These are phyloP conservation scores for Pogostemon cablin DNA, from an alignment of 257 asterid species.

Conservation along the genomic window DNA sequence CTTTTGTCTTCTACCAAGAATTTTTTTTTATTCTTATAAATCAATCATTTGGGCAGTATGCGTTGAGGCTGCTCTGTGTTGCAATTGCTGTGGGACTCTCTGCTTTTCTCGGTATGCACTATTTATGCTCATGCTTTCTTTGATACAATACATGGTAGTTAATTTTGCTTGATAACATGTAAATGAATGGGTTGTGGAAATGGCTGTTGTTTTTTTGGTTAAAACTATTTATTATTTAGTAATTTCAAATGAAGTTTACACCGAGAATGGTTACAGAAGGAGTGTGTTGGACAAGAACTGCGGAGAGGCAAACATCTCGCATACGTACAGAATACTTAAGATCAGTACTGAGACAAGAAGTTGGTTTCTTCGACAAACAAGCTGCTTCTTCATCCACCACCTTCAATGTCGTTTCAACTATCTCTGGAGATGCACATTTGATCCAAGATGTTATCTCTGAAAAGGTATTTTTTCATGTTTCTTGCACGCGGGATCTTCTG, in stretches of 20 bases:
- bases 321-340: slow-evolving; percentile 61
- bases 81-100: slow-evolving; percentile 62
- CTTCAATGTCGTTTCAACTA: slow-evolving; percentile 62
- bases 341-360: slow-evolving; percentile 75
- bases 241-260: too few species aligned
- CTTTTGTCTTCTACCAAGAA: neutral
- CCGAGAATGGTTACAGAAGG: slow-evolving; percentile 44
- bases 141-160: too few species aligned
- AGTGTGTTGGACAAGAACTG: slow-evolving; percentile 76
- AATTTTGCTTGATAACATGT: too few species aligned
- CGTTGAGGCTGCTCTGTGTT: slow-evolving; percentile 62
- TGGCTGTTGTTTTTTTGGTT: too few species aligned
- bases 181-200: too few species aligned
- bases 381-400: slow-evolving; percentile 59
- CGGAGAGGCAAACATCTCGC: slow-evolving; percentile 74
- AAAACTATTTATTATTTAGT: neutral
- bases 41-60: slow-evolving; percentile 43
- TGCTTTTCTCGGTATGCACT: slow-evolving; percentile 63
- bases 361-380: slow-evolving; percentile 64
- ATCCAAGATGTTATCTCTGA: slow-evolving; percentile 76
- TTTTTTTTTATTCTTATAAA: neutral
- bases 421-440: slow-evolving; percentile 61
- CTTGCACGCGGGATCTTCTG: too few species aligned
- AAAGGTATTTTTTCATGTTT: slow-evolving; percentile 44
- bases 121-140: neutral